Evolutionary conservation across 768 basidiomycete genomes (phyloP).

Genomic region (Kwoniella bestiolae): DNA sequence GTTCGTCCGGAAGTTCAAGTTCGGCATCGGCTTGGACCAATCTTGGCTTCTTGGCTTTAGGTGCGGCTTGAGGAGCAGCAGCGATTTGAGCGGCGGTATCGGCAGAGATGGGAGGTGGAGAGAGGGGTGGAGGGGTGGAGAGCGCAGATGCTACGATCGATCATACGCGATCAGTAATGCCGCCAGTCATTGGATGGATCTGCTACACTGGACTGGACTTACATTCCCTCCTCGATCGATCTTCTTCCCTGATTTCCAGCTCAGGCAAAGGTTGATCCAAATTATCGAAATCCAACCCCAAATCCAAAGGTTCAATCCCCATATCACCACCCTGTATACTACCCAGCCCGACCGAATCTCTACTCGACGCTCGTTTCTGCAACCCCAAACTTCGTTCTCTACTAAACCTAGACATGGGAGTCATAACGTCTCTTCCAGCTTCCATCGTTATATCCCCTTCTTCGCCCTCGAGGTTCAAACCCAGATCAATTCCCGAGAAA

Average conservation of each 20-base stretch:
- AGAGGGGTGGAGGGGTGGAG: slow-evolving; percentile 73
- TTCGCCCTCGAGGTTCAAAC: slow-evolving; percentile 36
- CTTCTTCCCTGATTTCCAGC: slow-evolving; percentile 60
- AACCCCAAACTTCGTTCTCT: slow-evolving; percentile 26
- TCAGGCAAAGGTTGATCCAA: slow-evolving; percentile 71
- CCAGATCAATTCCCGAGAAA: slow-evolving; percentile 49
- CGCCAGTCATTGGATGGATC: neutral
- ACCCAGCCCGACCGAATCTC: slow-evolving; percentile 16
- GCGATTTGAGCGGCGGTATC: slow-evolving; percentile 60
- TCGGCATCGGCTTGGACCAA: slow-evolving; percentile 71
- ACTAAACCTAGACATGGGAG: slow-evolving; percentile 28
- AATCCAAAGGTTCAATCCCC: slow-evolving; percentile 27
- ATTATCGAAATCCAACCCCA: slow-evolving; percentile 32
- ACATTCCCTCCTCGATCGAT: slow-evolving; percentile 64
- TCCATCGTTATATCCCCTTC: slow-evolving; percentile 34
- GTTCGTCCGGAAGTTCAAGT: slow-evolving; percentile 71
- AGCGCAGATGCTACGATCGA: slow-evolving; percentile 65
- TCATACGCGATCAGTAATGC: too few species aligned
- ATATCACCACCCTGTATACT: slow-evolving; percentile 12
- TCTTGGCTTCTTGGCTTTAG: slow-evolving; percentile 70
- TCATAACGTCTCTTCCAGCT: slow-evolving; percentile 36
- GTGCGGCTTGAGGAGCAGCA: slow-evolving; percentile 48
- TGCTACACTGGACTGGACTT: slow-evolving; percentile 20
- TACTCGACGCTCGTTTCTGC: slow-evolving; percentile 9
- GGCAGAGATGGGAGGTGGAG: slow-evolving; percentile 59